phyloP scores from a whole-genome alignment of 2,329 filamentous ascomycete species.

The Colletotrichum tofieldiae region DNA sequence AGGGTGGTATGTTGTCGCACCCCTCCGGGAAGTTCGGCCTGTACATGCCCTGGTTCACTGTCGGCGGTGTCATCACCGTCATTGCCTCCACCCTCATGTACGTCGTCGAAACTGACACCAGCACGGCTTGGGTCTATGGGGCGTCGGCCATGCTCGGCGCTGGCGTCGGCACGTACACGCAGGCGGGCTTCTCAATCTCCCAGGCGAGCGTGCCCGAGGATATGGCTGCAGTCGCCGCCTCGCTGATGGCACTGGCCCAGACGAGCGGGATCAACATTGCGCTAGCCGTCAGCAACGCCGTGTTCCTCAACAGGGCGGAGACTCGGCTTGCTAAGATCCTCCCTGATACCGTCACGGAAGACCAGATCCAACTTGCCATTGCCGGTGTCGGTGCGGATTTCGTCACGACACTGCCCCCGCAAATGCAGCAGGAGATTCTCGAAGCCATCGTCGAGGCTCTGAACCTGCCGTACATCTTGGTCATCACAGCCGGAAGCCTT shows the following conservation, averaged over 20 bases:
- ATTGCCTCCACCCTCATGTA: conserved; percentile 55
- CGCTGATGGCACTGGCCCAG: conserved; percentile 33
- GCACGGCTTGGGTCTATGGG: conserved; percentile 50
- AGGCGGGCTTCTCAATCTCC: conserved; percentile 50
- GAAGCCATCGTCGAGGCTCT: conserved; percentile 48
- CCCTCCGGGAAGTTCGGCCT: conserved; percentile 47
- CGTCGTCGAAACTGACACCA: conserved; percentile 46
- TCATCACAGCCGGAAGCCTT: conserved; percentile 57
- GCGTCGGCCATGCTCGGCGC: conserved; percentile 57
- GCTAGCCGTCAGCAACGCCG: conserved; percentile 39
- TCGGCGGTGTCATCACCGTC: conserved; percentile 53
- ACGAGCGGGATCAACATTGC: conserved; percentile 40
- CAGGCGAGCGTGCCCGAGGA: conserved; percentile 23
- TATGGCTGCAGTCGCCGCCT: conserved; percentile 28
- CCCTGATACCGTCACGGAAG: conserved; percentile 44
- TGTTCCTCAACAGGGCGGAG: conserved; percentile 53
- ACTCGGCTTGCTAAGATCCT: conserved; percentile 47
- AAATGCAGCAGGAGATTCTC: conserved; percentile 44
- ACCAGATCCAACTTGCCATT: conserved; percentile 47
- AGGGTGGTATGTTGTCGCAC: conserved; percentile 31
- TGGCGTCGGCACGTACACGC: conserved; percentile 53
- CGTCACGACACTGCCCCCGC: conserved; percentile 30
- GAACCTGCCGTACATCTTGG: conserved; percentile 42
- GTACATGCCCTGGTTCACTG: conserved; percentile 59
- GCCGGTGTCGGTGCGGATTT: conserved; percentile 40